phyloP scores from a whole-genome alignment of 192 early-diverging fungal genomes.

The Backusella liffmaniae region DNA sequence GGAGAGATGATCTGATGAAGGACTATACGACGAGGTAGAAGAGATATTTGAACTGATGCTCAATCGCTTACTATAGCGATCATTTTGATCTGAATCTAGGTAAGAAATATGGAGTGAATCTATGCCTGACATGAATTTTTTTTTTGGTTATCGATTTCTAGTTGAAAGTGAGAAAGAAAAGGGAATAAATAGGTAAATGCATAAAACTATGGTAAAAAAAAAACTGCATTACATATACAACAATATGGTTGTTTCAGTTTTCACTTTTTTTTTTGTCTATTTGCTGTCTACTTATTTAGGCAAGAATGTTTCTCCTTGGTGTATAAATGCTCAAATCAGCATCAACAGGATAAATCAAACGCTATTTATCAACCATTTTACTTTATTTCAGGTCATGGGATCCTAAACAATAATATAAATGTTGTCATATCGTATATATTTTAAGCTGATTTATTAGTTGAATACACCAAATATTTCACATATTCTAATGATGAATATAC shows the following conservation, averaged over 20 bases:
- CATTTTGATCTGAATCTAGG: not conserved
- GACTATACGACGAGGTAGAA: not conserved
- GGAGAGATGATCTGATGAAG: not conserved
- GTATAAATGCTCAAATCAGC: not conserved
- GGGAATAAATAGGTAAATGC: not conserved
- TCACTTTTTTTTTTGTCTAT: not conserved
- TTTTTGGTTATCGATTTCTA: not conserved
- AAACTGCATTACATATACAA: not conserved
- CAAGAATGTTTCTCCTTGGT: not conserved
- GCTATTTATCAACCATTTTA: not conserved
- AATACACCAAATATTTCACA: no score
- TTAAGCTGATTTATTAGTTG: no score
- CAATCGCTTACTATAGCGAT: not conserved
- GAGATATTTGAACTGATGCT: slow-evolving; percentile 2
- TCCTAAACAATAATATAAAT: not conserved
- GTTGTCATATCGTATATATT: no score
- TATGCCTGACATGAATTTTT: not conserved
- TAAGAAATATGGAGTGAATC: slow-evolving; percentile 10
- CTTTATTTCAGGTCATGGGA: not conserved
- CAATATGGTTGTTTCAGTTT: not conserved
- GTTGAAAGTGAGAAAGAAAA: not conserved
- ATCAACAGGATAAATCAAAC: not conserved
- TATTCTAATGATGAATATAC: not conserved
- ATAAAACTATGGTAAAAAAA: not conserved
- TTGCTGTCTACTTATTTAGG: not conserved